A percentile compares a stretch with the other conserved stretches of the same genome.
Evolutionary conservation across 2,329 filamentous ascomycete genomes (phyloP).

Genomic region (Hymenotorrendiella dingleyae): DNA sequence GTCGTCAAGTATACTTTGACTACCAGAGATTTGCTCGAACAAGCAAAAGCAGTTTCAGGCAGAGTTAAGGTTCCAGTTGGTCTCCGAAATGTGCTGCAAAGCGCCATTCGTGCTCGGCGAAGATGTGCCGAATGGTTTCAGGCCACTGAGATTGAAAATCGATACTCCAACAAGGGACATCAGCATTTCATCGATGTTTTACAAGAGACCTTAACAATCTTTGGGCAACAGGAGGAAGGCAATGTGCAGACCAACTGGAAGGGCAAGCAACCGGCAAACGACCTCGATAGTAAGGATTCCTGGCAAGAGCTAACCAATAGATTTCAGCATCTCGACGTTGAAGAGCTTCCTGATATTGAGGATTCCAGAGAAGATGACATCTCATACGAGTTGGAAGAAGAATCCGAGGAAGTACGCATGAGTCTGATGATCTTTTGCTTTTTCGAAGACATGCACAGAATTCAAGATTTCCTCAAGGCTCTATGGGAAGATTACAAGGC

Average conservation of each 20-base stretch:
- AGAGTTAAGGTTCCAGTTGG: conserved; percentile 1
- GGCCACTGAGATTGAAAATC: conserved; percentile 1
- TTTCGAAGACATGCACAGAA: conserved; percentile 8
- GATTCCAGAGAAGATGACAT: neutral
- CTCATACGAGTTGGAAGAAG: conserved; percentile 1
- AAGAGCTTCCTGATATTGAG: neutral
- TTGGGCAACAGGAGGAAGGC: neutral
- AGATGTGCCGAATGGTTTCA: conserved; percentile 12
- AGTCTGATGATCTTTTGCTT: conserved; percentile 3
- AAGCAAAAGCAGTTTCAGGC: neutral
- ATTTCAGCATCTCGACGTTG: conserved; percentile 1
- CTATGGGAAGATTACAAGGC: conserved; percentile 2
- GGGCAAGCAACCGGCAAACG: neutral
- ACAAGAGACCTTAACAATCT: neutral
- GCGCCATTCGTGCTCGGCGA: conserved; percentile 11
- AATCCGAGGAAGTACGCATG: neutral
- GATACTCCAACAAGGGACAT: conserved; percentile 1
- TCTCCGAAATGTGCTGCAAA: neutral
- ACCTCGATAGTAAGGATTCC: neutral
- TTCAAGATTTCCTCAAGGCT: conserved; percentile 3
- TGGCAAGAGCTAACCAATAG: conserved; percentile 3
- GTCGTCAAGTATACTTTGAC: neutral
- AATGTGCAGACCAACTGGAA: neutral
- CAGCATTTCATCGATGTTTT: conserved; percentile 5
- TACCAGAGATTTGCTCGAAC: neutral